Evolutionary conservation across 352 stramenopile species (phyloP), one percentile per base, ranked within the genome.

Genomic region (Phytophthora pisi): DNA sequence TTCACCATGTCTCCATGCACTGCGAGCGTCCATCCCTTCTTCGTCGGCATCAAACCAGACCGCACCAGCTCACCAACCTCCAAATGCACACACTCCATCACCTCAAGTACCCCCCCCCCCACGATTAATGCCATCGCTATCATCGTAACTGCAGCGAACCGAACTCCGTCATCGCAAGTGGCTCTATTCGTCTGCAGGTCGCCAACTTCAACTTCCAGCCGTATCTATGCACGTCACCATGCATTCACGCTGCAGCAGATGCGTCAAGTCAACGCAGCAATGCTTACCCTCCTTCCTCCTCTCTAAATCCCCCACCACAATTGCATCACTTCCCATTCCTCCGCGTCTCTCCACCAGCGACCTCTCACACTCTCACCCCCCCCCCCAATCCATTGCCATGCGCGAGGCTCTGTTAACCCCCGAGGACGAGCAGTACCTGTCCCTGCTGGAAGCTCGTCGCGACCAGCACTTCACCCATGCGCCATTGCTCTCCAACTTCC

Each of bases 401-500:
- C 79, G 79, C 57, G 55, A 75, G 30, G 75, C 75, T n/a, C 23
- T 73, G 28, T 66, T 88, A 38, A 77, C 79, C 5, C 47, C 57
- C 11, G 75, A 88, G 60, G 79, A 88, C 54, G 72, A 88, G 24
- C 24, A 72, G 45, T 82, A 73, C 49, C 57, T 88, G 42, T 36
- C 72, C 20, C 64, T 86, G 59, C 73, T 81, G 43, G 79, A 88
- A 79, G 52, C 56, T 66, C 72, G 72, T 34, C 79, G 77, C 18
- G 77, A 86, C 53, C 31, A 61, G 18, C 50, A 79, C 36, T 81
- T 88, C 52, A 28, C 50, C 7, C 60, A 26, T 11, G 70, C 74
- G 8, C 79, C 79, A 18, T 64, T 82, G 57, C 74, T 84, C 43
- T 88, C 76, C 16, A 55, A 47, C 61, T 88, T 84, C 55, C 75